Percentiles rank a stretch among this genome's conserved stretches.
phyloP scores from a whole-genome alignment of 306 rosid species.

The Vigna hirtella region DNA sequence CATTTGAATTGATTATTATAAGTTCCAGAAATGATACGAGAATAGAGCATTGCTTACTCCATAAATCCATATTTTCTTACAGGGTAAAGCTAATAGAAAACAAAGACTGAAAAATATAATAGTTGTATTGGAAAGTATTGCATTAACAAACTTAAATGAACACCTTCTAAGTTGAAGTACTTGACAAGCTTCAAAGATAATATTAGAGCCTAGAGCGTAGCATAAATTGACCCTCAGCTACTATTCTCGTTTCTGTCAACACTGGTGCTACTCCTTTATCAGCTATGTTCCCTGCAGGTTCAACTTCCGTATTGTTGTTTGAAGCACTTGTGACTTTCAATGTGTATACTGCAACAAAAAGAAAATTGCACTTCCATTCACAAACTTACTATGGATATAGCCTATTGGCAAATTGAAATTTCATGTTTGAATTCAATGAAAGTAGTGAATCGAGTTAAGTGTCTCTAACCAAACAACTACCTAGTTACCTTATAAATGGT shows the following conservation, averaged over 20 bases:
- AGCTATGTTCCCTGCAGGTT: constrained; percentile 17
- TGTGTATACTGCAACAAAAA: constrained; percentile 39
- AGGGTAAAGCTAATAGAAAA: no score
- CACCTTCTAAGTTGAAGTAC: neutral
- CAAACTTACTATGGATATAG: neutral
- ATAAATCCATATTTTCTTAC: no score
- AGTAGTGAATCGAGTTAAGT: constrained; percentile 2
- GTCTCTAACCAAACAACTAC: neutral
- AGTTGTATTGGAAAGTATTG: neutral
- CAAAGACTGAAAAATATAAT: neutral
- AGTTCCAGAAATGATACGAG: no score
- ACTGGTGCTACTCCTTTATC: constrained; percentile 37
- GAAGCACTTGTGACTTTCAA: constrained; percentile 31
- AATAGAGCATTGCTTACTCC: no score
- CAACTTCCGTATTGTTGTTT: constrained; percentile 20
- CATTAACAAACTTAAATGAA: neutral
- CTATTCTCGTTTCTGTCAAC: constrained; percentile 34
- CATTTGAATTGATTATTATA: no score
- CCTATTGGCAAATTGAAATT: neutral
- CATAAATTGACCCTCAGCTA: constrained; percentile 39
- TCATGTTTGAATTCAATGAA: neutral
- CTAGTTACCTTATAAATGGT: neutral
- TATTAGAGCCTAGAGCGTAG: constrained; percentile 31
- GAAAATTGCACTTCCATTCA: neutral
- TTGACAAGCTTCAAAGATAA: neutral